Evolutionary conservation across 495 filamentous ascomycete species (phyloP).

Genomic region (Entonaema liquescens): DNA sequence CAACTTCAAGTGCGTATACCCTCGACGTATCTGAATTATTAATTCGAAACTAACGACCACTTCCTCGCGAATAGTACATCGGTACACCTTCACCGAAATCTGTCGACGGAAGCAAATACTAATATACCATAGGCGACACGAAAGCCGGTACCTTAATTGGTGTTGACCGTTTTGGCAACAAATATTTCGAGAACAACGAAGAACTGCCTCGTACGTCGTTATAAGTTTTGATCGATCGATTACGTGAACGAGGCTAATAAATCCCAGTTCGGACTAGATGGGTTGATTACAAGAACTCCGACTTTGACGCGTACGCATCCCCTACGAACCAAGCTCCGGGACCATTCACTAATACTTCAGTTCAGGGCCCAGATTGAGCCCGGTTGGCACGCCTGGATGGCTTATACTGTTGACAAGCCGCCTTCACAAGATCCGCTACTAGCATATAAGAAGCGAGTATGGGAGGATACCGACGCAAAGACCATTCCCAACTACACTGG

Average conservation of each 20-base stretch:
- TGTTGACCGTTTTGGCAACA: slow-evolving; percentile 91
- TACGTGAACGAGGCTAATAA: slow-evolving; percentile 36
- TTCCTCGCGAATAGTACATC: slow-evolving; percentile 65
- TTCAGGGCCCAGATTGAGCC: slow-evolving; percentile 85
- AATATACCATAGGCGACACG: slow-evolving; percentile 79
- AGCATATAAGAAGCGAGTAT: slow-evolving; percentile 68
- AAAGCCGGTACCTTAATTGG: slow-evolving; percentile 91
- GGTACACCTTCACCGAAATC: slow-evolving; percentile 54
- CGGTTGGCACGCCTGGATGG: slow-evolving; percentile 98
- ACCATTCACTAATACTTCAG: slow-evolving; percentile 17
- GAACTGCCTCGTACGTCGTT: slow-evolving; percentile 83
- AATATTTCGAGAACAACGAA: slow-evolving; percentile 95
- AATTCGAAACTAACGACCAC: slow-evolving; percentile 42
- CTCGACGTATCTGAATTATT: slow-evolving; percentile 15
- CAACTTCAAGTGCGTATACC: slow-evolving; percentile 83
- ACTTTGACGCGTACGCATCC: slow-evolving; percentile 80
- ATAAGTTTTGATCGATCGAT: neutral
- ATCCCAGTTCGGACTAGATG: slow-evolving; percentile 89
- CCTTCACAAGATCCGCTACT: slow-evolving; percentile 78
- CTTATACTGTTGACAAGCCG: slow-evolving; percentile 89
- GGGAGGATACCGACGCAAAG: slow-evolving; percentile 71
- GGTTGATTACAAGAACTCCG: slow-evolving; percentile 92
- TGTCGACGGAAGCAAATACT: slow-evolving; percentile 32
- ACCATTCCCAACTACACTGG: slow-evolving; percentile 79
- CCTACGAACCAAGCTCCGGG: slow-evolving; percentile 2